Percentiles rank a stretch among this genome's conserved stretches.
These are phyloP conservation scores for Camelina sativa DNA, from an alignment of 345 rosid species.

Conservation along the genomic window DNA sequence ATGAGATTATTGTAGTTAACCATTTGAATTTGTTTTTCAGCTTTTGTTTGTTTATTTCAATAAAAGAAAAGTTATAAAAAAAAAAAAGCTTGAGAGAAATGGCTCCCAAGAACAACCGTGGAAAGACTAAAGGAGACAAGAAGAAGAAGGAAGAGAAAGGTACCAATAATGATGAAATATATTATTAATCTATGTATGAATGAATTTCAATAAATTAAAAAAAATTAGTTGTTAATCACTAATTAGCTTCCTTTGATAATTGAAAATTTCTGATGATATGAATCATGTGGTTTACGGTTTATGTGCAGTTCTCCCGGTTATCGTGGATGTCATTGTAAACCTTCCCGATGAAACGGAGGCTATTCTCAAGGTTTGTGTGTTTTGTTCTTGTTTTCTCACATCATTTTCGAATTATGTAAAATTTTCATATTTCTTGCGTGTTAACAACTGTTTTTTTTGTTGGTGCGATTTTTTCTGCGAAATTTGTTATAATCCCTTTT, in stretches of 20 bases:
- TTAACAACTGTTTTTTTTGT: slow-evolving; percentile 33
- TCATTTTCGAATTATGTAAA: slow-evolving; percentile 16
- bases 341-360: slow-evolving; percentile 85
- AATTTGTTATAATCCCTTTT: slow-evolving; percentile 5
- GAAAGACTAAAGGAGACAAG: slow-evolving; percentile 91
- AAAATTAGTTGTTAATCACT: neutral
- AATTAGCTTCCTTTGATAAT: neutral
- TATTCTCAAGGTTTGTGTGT: slow-evolving; percentile 69
- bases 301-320: slow-evolving; percentile 88
- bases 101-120: slow-evolving; percentile 95
- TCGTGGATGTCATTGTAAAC: slow-evolving; percentile 74
- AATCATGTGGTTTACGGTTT: slow-evolving; percentile 26
- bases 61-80: slow-evolving; percentile 30
- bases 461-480: slow-evolving; percentile 26
- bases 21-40: slow-evolving; percentile 13
- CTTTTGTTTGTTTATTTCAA: slow-evolving; percentile 23
- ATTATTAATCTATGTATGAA: neutral
- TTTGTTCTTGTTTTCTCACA: neutral
- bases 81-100: slow-evolving; percentile 48
- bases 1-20: slow-evolving; percentile 23
- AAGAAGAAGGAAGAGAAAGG: slow-evolving; percentile 99
- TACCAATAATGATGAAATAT: slow-evolving; percentile 27
- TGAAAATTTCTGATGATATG: neutral
- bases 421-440: slow-evolving; percentile 43
- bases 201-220: neutral